Evolutionary conservation across 2,329 filamentous ascomycete genomes (phyloP), one percentile per base, ranked within the genome.

Genomic region (Didymella keratinophila): DNA sequence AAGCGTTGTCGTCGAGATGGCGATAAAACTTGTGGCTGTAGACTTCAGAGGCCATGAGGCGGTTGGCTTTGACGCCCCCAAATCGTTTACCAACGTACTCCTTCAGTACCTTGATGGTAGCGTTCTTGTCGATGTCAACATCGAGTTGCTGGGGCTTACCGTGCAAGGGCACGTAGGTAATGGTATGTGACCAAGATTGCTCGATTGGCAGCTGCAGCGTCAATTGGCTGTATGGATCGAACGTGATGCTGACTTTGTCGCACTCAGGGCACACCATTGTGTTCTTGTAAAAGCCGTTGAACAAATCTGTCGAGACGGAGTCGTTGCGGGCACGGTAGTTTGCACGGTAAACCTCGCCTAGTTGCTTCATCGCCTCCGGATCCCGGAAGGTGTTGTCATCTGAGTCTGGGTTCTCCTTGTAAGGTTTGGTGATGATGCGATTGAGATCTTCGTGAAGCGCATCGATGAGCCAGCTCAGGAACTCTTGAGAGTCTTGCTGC

Each of bases 251-350:
- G 78, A 98, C 90, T 79, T 98, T 99, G 67, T 89, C 85, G 76
- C 95, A 99, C 8, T 85, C 86, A 0, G 95, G 95, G 72, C 95
- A 99, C 63, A 95, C 89, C 63, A 99, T 85, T 0, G 94, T 98
- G 43, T 96, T 98, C 80, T 98, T 97, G 84, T 98, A 99, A 84
- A 98, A 92, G 63, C 95, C 95, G 21, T 92, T 96, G 76, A 99
- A 99, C 11, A 99, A 83, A 73, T 99, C 95, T 56, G 92, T 94
- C 65, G 97, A 91, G 39, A 98, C 90, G 0, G 95, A 98, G 72
- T 98, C 93, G 67, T 99, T 97, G 51, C 95, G 89, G 63, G 89
- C 89, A 72, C 92, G 91, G 65, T 96, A 96, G 59, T 97, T 97
- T 61, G 92, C 88, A 87, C 94, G 96, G 60, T 95, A 95, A 65